Conservation (phyloP, 179 eudicot species). For the Pouteria campechiana region DNA sequence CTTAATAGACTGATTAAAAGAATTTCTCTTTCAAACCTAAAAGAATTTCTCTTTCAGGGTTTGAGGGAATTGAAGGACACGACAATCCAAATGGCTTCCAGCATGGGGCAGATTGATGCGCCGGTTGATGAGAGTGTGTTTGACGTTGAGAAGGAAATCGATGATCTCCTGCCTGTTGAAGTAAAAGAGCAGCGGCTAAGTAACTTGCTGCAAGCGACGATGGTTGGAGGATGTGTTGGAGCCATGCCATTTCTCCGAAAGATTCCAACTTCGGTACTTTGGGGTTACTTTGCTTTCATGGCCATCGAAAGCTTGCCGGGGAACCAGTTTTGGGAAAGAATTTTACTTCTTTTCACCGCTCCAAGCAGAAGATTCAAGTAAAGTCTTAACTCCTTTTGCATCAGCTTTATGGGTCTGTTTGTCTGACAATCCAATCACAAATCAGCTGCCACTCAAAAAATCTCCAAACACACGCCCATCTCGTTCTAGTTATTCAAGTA, state of each 20-base stretch:
- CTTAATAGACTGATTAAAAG: background rate
- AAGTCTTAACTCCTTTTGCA: background rate
- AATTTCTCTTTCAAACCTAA: background rate
- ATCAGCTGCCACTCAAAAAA: too few relatives aligned
- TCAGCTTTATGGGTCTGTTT: background rate
- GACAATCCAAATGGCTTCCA: slow-evolving; percentile 9
- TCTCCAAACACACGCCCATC: too few relatives aligned
- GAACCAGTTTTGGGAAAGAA: slow-evolving; percentile 18
- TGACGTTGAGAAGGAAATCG: slow-evolving; percentile 16
- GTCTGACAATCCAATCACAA: too few relatives aligned
- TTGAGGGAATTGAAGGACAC: slow-evolving; percentile 13
- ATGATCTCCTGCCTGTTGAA: slow-evolving; percentile 11
- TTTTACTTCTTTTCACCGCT: slow-evolving; percentile 14
- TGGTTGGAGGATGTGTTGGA: slow-evolving; percentile 17
- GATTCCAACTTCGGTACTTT: slow-evolving; percentile 19
- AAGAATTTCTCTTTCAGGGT: slow-evolving; percentile 6
- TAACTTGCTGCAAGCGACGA: slow-evolving; percentile 9
- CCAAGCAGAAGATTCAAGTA: slow-evolving; percentile 19
- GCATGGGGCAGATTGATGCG: slow-evolving; percentile 8
- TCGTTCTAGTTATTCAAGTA: background rate
- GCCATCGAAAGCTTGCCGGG: slow-evolving; percentile 21
- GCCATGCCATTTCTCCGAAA: slow-evolving; percentile 17
- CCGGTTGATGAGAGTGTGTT: slow-evolving; percentile 14
- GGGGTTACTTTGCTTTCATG: slow-evolving; percentile 25
- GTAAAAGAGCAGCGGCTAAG: slow-evolving; percentile 16